phyloP scores from a whole-genome alignment of 257 asterid species.

The Nicotiana obtusifolia region DNA sequence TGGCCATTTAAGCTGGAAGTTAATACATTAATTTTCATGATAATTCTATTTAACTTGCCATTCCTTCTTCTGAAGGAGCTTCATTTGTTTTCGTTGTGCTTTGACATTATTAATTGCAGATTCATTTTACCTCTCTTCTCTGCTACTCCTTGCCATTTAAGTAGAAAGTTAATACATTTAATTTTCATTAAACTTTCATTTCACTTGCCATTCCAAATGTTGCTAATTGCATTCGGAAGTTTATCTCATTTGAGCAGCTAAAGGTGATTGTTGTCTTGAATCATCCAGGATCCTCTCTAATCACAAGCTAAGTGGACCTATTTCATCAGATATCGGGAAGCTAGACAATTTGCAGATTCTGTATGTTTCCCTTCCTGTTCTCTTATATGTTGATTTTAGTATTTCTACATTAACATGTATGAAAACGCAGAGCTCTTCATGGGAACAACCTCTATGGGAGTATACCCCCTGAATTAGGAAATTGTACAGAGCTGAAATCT shows the following conservation, averaged over 20 bases:
- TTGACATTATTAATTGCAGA: background rate
- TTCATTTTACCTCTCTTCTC: background rate
- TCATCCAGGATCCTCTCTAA: slow-evolving; percentile 80
- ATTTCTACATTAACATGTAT: slow-evolving; percentile 23
- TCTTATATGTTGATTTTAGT: background rate
- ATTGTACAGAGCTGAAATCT: slow-evolving; percentile 71
- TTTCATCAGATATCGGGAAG: slow-evolving; percentile 81
- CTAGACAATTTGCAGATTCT: slow-evolving; percentile 67
- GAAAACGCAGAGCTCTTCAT: slow-evolving; percentile 64
- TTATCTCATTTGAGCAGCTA: background rate
- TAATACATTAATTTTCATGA: background rate
- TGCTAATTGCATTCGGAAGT: background rate
- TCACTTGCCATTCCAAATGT: background rate
- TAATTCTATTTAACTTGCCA: background rate
- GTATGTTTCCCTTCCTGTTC: slow-evolving; percentile 42
- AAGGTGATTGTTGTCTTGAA: background rate
- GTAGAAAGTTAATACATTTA: background rate
- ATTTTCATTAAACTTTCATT: background rate
- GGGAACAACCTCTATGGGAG: slow-evolving; percentile 76
- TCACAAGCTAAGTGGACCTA: slow-evolving; percentile 81
- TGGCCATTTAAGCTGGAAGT: background rate
- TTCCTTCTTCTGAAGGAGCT: background rate
- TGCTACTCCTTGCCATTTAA: background rate
- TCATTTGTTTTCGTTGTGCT: background rate
- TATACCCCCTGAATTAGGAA: slow-evolving; percentile 81